phyloP scores from a whole-genome alignment of 2,329 filamentous ascomycete genomes.

The Penicillium polonicum region DNA sequence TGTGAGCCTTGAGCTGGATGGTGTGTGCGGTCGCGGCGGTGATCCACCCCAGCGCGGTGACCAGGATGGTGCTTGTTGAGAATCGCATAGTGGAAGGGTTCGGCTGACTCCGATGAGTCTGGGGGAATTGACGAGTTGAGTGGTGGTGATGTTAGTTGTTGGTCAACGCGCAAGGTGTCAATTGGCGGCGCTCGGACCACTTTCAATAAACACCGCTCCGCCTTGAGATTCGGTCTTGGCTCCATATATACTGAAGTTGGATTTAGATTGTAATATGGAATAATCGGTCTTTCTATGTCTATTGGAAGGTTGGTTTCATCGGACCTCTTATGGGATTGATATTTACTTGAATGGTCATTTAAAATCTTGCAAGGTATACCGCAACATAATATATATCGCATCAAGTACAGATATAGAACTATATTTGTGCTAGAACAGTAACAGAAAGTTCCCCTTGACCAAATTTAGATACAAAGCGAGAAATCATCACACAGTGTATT shows the following conservation, averaged over 20 bases:
- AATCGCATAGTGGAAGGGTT: constrained; percentile 41
- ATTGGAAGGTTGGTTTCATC: neutral
- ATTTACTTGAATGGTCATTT: neutral
- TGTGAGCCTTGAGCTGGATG: constrained; percentile 90
- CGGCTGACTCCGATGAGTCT: neutral
- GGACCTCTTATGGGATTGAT: rapidly evolving
- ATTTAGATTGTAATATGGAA: neutral
- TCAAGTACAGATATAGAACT: neutral
- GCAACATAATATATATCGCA: neutral
- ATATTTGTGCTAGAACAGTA: neutral
- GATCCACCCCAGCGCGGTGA: constrained; percentile 56
- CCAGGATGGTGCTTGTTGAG: constrained; percentile 40
- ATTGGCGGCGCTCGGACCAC: constrained; percentile 39
- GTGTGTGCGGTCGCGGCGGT: constrained; percentile 77
- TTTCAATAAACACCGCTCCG: constrained; percentile 17
- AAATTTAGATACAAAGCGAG: neutral
- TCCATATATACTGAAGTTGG: neutral
- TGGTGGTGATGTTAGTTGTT: constrained; percentile 9
- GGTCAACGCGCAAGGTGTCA: constrained; percentile 38
- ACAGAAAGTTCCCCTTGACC: neutral
- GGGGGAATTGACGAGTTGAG: constrained; percentile 6
- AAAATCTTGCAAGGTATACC: no score
- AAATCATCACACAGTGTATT: neutral
- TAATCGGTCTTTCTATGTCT: neutral
- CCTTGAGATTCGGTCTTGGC: constrained; percentile 1